phyloP scores from a whole-genome alignment of 768 basidiomycete genomes.

The Termitomyces sp. region DNA sequence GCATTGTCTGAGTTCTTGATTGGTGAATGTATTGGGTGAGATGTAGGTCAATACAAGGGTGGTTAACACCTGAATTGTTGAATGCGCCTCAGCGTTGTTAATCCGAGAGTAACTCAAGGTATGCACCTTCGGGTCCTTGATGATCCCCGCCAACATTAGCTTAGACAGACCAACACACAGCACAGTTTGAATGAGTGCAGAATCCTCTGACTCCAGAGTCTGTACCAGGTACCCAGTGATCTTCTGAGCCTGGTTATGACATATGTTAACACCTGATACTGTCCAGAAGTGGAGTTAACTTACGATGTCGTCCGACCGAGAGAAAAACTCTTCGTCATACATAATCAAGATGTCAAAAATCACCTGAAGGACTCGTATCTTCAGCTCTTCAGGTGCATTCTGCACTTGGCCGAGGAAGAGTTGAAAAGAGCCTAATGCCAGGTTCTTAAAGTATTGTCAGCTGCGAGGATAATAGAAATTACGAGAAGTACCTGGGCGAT shows the following conservation, averaged over 20 bases:
- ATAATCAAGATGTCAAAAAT: conserved; percentile 90
- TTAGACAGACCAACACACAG: conserved; percentile 86
- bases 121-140: conserved; percentile 72
- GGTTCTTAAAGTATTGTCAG: conserved; percentile 35
- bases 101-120: conserved; percentile 5
- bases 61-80: conserved; percentile 30
- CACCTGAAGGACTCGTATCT: conserved; percentile 76
- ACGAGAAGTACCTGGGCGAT: conserved; percentile 61
- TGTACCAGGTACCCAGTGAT: conserved; percentile 47
- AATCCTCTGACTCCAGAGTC: conserved; percentile 62
- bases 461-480: not conserved
- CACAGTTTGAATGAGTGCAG: conserved; percentile 71
- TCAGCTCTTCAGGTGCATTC: conserved; percentile 70
- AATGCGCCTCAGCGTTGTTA: not conserved
- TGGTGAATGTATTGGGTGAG: conserved; percentile 79
- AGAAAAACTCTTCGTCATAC: conserved; percentile 78
- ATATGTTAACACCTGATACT: not conserved
- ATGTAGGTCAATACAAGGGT: conserved; percentile 63
- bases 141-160: conserved; percentile 81
- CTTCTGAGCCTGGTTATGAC: conserved; percentile 29
- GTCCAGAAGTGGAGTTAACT: conserved; percentile 13
- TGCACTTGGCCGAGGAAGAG: conserved; percentile 84
- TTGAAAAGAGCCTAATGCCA: conserved; percentile 69
- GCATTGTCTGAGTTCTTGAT: conserved; percentile 87
- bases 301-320: conserved; percentile 42